Evolutionary conservation across 1,139 yeast species (phyloP), one percentile per base, ranked within the genome.

Genomic region (Kurtzmaniella quercitrusa): DNA sequence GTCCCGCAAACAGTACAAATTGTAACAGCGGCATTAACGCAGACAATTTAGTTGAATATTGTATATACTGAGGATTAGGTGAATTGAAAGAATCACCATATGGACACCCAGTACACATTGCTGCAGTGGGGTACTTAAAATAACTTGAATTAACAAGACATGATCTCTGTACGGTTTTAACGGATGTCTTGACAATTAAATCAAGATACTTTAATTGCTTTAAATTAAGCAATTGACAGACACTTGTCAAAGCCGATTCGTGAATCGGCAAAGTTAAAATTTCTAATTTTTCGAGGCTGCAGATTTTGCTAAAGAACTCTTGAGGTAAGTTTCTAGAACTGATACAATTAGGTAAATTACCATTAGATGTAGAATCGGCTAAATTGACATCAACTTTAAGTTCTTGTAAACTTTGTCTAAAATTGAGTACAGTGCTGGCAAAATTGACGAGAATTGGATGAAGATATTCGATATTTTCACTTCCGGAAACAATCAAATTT

Each of bases 301-400:
- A n/a, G 40, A 34, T 7, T 33, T 22, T 8, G 15, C 34, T 36
- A 42, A 42, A 33, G 45, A 43, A 16, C 42, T 17, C 9, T 36
- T 22, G 14, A 34, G 39, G 40, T 42, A 47, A 20, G 41, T 38
- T 23, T 32, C 38, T 17, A 47, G 35, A 20, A 36, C 42, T 14
- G 42, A 48, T 40, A 18, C 51, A 46, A 18, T 40, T 42, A 6
- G 36, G 37, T 15, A 49, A 44, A 17, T 48, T 49, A 11, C 41
- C 28, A 28, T 51, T 49, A 9, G 58, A 40, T 21, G 49, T 47
- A 23, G 49, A 42, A 21, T 51, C 40, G 38, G 54, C 50, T 14
- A 57, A 40, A 16, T 47, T 50, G 16, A 60, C 38, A 19, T 43
- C 36, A 7, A 53, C 36, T 18, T 50, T 50, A 8, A 59, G 44